phyloP scores from a whole-genome alignment of 1,139 yeast genomes.

The Blastobotrys capitulatus region DNA sequence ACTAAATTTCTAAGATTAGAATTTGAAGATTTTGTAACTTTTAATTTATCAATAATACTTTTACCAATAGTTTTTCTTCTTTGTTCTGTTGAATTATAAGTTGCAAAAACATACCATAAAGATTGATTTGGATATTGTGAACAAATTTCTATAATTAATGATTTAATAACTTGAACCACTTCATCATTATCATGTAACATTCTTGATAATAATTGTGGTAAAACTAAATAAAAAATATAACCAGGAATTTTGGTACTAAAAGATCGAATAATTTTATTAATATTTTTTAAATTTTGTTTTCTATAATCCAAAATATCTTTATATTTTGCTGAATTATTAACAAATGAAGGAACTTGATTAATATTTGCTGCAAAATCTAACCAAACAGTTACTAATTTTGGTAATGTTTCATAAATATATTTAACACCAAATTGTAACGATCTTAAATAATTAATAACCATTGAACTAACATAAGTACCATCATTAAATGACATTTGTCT shows the following conservation, averaged over 20 bases:
- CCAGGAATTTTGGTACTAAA: slow-evolving; percentile 45
- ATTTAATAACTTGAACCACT: slow-evolving; percentile 52
- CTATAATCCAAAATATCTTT: slow-evolving; percentile 14
- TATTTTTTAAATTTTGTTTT: slow-evolving; percentile 18
- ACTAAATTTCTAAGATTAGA: slow-evolving; percentile 13
- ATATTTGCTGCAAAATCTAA: slow-evolving; percentile 63
- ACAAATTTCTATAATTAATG: slow-evolving; percentile 53
- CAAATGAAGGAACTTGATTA: slow-evolving; percentile 3
- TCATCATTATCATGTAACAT: slow-evolving; percentile 57
- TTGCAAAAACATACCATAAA: slow-evolving; percentile 79
- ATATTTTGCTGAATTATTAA: slow-evolving; percentile 15
- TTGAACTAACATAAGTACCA: slow-evolving; percentile 65
- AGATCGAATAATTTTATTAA: slow-evolving; percentile 36
- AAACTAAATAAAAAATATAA: slow-evolving; percentile 76
- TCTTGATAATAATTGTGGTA: slow-evolving; percentile 82
- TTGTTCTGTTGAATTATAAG: slow-evolving; percentile 59
- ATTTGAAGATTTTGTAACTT: neutral
- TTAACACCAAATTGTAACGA: slow-evolving; percentile 67
- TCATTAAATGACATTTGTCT: slow-evolving; percentile 32
- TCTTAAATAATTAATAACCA: slow-evolving; percentile 58
- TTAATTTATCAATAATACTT: slow-evolving; percentile 33
- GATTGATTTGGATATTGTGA: slow-evolving; percentile 73
- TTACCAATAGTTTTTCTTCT: slow-evolving; percentile 53
- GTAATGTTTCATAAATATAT: slow-evolving; percentile 78
- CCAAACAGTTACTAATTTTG: slow-evolving; percentile 89